Percentiles rank a stretch among this genome's conserved stretches.
These are phyloP conservation scores for Arthroderma sp. DNA, from an alignment of 2,329 filamentous ascomycete genomes.

Conservation along the genomic window DNA sequence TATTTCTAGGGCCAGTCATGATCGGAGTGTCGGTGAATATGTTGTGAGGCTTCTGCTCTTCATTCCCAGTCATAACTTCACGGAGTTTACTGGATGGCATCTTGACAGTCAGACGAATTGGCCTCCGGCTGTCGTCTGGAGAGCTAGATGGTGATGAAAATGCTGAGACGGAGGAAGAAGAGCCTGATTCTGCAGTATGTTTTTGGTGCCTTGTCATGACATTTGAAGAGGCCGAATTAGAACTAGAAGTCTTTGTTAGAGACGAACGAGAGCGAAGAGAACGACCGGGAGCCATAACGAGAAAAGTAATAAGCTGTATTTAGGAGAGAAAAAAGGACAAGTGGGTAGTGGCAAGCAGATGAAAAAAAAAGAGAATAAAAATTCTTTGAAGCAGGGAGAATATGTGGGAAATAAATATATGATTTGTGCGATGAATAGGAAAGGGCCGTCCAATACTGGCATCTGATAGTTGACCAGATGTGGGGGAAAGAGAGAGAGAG, in stretches of 20 bases:
- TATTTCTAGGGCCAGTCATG: slow-evolving; percentile 33
- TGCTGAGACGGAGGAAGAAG: slow-evolving; percentile 24
- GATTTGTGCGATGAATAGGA: neutral
- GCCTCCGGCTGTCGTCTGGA: slow-evolving; percentile 25
- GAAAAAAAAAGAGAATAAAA: neutral
- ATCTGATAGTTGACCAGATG: no score
- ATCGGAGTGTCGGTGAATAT: slow-evolving; percentile 35
- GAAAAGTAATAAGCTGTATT: neutral
- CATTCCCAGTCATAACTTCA: slow-evolving; percentile 29
- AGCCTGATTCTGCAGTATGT: slow-evolving; percentile 19
- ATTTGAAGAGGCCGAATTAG: slow-evolving; percentile 19
- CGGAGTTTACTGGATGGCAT: slow-evolving; percentile 38
- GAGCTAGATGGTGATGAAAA: slow-evolving; percentile 23
- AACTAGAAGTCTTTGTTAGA: slow-evolving; percentile 17
- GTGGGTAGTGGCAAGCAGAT: slow-evolving; percentile 8
- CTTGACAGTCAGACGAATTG: slow-evolving; percentile 36
- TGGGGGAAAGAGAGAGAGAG: no score
- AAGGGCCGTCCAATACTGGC: no score
- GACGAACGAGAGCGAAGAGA: slow-evolving; percentile 25
- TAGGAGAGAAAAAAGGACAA: slow-evolving; percentile 1
- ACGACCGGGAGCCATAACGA: slow-evolving; percentile 25
- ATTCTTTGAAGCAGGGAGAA: neutral
- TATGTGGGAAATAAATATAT: neutral
- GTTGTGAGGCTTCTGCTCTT: slow-evolving; percentile 22
- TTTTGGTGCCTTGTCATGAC: slow-evolving; percentile 25